A percentile compares a stretch with the other conserved stretches of the same genome.
These are phyloP conservation scores for Paramecium primaurelia DNA, from an alignment of 73 alveolate genomes.

Conservation along the genomic window DNA sequence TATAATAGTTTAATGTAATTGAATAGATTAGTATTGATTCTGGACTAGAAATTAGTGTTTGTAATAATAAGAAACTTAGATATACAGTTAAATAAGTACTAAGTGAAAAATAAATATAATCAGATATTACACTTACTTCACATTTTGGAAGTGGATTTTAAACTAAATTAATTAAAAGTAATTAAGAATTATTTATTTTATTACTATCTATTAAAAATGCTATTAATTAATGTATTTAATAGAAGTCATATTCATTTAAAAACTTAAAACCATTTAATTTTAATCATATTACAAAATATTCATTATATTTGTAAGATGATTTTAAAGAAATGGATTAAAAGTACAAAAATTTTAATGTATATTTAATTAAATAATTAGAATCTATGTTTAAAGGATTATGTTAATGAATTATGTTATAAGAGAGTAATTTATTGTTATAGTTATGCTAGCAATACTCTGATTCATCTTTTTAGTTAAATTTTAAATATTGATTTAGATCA, in stretches of 20 bases:
- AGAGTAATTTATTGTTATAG: background rate
- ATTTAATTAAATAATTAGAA: background rate
- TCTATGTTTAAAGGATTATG: background rate
- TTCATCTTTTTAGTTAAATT: background rate
- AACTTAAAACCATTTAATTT: background rate
- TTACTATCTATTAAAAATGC: background rate
- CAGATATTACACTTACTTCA: background rate
- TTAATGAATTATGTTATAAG: background rate
- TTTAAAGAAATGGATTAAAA: background rate
- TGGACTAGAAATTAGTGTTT: background rate
- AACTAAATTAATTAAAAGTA: background rate
- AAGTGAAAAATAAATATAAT: background rate
- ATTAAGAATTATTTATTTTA: background rate
- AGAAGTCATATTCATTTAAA: background rate
- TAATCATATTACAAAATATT: background rate
- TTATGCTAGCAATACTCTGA: background rate
- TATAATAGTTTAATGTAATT: background rate
- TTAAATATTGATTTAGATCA: background rate
- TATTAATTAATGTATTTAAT: background rate
- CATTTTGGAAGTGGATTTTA: background rate
- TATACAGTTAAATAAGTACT: background rate
- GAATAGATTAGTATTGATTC: background rate
- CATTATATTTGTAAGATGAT: background rate
- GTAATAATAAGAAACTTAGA: background rate
- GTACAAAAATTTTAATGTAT: background rate